phyloP scores from a whole-genome alignment of 768 basidiomycete genomes.

The Gyrodon lividus region DNA sequence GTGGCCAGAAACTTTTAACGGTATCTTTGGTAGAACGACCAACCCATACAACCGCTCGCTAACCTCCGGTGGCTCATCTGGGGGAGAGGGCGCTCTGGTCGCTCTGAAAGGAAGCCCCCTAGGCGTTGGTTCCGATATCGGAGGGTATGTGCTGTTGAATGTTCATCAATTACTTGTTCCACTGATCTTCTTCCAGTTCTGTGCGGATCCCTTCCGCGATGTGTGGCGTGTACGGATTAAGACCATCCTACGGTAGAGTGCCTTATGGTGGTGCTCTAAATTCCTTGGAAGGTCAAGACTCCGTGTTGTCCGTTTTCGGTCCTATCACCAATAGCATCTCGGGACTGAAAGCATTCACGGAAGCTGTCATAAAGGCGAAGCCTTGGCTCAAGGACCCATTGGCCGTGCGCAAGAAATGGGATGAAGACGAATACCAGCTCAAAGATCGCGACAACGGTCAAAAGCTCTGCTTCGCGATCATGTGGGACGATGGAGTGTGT shows the following conservation, averaged over 20 bases:
- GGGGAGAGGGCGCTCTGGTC: conserved; percentile 81
- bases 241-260: conserved; percentile 66
- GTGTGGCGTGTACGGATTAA: conserved; percentile 68
- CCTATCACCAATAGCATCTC: conserved; percentile 59
- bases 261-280: conserved; percentile 70
- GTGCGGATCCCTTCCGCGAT: conserved; percentile 69
- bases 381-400: conserved; percentile 72
- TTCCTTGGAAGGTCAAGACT: conserved; percentile 69
- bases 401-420: conserved; percentile 58
- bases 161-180: not conserved
- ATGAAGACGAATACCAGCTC: conserved; percentile 57
- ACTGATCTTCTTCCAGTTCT: conserved; percentile 44
- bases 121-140: conserved; percentile 81
- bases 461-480: conserved; percentile 54
- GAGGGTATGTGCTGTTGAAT: conserved; percentile 48
- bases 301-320: conserved; percentile 69
- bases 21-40: conserved; percentile 73
- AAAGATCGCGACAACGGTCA: conserved; percentile 55
- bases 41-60: conserved; percentile 75
- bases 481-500: conserved; percentile 65
- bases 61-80: conserved; percentile 79
- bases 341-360: conserved; percentile 66
- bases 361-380: conserved; percentile 54
- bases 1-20: conserved; percentile 80
- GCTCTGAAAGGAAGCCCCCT: conserved; percentile 44